Evolutionary conservation across 257 asterid species (phyloP).

Genomic region (Mentha longifolia): DNA sequence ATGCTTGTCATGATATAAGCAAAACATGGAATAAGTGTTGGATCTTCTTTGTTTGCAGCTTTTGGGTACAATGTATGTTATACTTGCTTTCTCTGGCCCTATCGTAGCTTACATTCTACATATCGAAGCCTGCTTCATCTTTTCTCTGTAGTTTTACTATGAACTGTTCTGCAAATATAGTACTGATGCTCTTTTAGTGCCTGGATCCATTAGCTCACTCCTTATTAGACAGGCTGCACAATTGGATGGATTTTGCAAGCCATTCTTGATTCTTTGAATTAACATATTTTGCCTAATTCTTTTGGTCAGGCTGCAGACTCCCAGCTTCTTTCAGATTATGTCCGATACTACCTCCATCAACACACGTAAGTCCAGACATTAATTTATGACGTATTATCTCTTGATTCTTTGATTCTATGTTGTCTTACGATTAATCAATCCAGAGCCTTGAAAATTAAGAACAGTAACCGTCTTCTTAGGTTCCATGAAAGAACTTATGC

Average conservation of each 20-base stretch:
- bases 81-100: constrained; percentile 10
- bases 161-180: constrained; percentile 2
- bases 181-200: not conserved
- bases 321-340: constrained; percentile 81
- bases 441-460: constrained; percentile 2
- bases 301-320: constrained; percentile 83
- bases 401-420: not conserved
- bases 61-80: not conserved
- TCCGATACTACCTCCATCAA: constrained; percentile 84
- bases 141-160: not conserved
- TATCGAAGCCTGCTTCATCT: not conserved
- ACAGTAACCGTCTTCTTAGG: not conserved
- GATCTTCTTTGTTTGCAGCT: constrained; percentile 8
- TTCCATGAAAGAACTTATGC: not conserved
- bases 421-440: not conserved
- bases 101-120: constrained; percentile 8
- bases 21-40: not conserved
- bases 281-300: constrained; percentile 26
- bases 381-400: constrained; percentile 8
- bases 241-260: not conserved
- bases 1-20: not conserved
- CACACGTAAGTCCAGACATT: constrained; percentile 66
- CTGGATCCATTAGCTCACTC: constrained; percentile 12
- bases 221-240: constrained; percentile 6
- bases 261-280: not conserved